phyloP scores from a whole-genome alignment of 768 basidiomycete species.

The Tulasnella calospora region DNA sequence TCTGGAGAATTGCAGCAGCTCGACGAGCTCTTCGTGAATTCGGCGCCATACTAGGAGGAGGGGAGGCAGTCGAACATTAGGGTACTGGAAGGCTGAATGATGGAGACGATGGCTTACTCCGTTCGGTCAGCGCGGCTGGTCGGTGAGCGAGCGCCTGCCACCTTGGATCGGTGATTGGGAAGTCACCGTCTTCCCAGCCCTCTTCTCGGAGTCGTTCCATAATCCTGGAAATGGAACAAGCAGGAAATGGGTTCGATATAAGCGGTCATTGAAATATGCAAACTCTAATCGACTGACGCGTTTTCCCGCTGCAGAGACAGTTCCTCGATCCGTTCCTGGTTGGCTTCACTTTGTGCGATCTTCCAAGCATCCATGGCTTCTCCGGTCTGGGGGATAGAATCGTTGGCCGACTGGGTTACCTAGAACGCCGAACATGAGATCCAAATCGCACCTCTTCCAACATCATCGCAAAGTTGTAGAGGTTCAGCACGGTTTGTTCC shows the following conservation, averaged over 20 bases:
- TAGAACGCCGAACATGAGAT: background rate
- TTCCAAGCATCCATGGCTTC: slow-evolving; percentile 8
- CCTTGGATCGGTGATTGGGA: slow-evolving; percentile 3
- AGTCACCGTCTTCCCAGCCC: slow-evolving; percentile 21
- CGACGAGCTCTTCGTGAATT: slow-evolving; percentile 18
- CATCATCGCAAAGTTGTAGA: background rate
- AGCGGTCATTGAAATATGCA: background rate
- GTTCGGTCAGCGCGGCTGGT: slow-evolving; percentile 22
- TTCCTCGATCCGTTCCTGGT: background rate
- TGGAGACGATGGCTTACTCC: slow-evolving; percentile 13
- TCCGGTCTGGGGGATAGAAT: background rate
- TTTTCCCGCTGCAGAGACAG: background rate
- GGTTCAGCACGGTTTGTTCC: background rate
- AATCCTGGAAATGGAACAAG: background rate
- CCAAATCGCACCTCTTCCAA: background rate
- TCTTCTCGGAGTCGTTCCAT: background rate
- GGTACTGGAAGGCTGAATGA: no score
- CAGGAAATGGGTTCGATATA: slow-evolving; percentile 3
- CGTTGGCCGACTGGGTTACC: background rate
- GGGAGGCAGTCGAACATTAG: background rate
- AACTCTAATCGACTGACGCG: background rate
- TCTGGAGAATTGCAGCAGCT: slow-evolving; percentile 5
- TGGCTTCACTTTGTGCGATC: slow-evolving; percentile 3
- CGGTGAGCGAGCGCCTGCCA: slow-evolving; percentile 14
- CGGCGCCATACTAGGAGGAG: slow-evolving; percentile 22